phyloP scores from a whole-genome alignment of 2,329 filamentous ascomycete genomes.

The Colletotrichum endophyticum region DNA sequence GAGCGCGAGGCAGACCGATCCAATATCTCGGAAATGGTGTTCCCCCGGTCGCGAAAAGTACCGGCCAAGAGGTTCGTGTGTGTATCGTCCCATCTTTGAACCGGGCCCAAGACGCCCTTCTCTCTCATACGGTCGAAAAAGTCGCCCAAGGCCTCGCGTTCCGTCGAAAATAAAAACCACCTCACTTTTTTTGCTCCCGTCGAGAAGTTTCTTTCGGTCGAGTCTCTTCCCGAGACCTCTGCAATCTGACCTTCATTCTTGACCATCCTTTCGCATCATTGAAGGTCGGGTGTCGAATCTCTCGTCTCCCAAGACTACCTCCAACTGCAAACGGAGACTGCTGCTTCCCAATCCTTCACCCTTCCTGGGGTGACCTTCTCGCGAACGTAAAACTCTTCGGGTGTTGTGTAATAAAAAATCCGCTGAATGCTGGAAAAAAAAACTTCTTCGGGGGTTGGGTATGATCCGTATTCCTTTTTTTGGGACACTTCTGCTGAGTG shows the following conservation, averaged over 20 bases:
- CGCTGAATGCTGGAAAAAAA: constrained; percentile 28
- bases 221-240: constrained; percentile 4
- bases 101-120: background rate
- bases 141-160: background rate
- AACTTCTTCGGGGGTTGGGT: constrained; percentile 33
- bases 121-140: background rate
- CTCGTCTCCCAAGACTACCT: background rate
- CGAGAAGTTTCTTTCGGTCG: constrained; percentile 1
- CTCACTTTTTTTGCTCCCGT: constrained; percentile 9
- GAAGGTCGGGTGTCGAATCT: constrained; percentile 15
- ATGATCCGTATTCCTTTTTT: constrained; percentile 45
- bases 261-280: background rate
- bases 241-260: constrained; percentile 9
- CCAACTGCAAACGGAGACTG: background rate
- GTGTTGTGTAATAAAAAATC: constrained; percentile 26
- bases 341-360: constrained; percentile 1
- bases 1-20: background rate
- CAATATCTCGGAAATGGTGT: background rate
- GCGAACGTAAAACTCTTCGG: constrained; percentile 18
- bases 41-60: background rate
- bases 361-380: constrained; percentile 15
- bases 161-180: background rate
- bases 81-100: background rate
- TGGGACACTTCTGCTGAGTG: constrained; percentile 42
- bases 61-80: background rate